Percentiles rank a stretch among this genome's conserved stretches.
Evolutionary conservation across 2,329 filamentous ascomycete species (phyloP).

Genomic region (Knoxdaviesia capensis): DNA sequence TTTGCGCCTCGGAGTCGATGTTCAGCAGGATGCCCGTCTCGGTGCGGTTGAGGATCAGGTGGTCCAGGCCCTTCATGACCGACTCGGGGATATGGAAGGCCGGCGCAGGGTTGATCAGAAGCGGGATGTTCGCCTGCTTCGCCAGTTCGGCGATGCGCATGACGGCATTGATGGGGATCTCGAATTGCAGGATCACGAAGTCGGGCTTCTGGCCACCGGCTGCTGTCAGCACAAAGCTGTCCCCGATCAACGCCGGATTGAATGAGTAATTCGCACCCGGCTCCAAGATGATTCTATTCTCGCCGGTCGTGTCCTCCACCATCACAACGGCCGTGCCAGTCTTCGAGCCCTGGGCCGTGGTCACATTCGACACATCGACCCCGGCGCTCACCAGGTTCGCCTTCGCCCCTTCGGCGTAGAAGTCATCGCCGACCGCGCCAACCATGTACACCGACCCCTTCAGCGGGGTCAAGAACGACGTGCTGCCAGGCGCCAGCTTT

Average conservation of each 20-base stretch:
- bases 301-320: conserved; percentile 30
- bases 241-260: conserved; percentile 1
- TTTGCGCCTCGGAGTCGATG: background rate
- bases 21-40: conserved; percentile 39
- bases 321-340: conserved; percentile 39
- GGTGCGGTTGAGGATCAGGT: conserved; percentile 56
- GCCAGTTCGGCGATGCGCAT: conserved; percentile 25
- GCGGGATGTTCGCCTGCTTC: conserved; percentile 19
- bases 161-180: conserved; percentile 33
- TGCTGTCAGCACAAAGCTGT: conserved; percentile 5
- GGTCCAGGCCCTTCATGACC: conserved; percentile 36
- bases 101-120: conserved; percentile 53
- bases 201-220: conserved; percentile 19
- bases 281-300: conserved; percentile 37
- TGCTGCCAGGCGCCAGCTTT: conserved; percentile 25
- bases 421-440: conserved; percentile 33
- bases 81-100: conserved; percentile 38
- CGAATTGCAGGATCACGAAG: conserved; percentile 38
- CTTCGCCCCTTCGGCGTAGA: conserved; percentile 17
- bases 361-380: conserved; percentile 24
- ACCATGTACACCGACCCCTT: conserved; percentile 26
- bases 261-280: conserved; percentile 28
- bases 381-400: conserved; percentile 17
- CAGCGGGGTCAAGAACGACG: conserved; percentile 1
- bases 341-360: conserved; percentile 15